Evolutionary conservation across 2,329 filamentous ascomycete genomes (phyloP).

Genomic region (Elsinoe perseae): DNA sequence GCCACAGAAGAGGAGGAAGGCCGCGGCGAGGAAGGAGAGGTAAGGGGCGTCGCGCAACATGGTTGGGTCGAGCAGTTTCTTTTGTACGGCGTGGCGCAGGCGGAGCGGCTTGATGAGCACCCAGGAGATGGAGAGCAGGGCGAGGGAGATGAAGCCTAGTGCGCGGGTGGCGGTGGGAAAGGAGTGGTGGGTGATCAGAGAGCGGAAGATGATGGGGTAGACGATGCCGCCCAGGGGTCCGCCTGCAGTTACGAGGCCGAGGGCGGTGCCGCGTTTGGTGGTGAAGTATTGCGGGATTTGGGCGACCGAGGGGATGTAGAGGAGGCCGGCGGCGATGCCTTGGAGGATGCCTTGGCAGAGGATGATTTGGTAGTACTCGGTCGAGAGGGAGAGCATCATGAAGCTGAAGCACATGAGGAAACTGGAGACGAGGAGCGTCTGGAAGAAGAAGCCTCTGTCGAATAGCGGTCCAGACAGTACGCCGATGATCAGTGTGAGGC

Average conservation of each 20-base stretch:
- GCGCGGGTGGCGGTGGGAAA: neutral
- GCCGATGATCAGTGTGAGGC: slow-evolving; percentile 30
- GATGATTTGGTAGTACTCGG: slow-evolving; percentile 20
- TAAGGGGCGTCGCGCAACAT: neutral
- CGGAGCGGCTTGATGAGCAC: slow-evolving; percentile 9
- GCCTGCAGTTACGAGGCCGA: slow-evolving; percentile 38
- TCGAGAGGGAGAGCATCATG: slow-evolving; percentile 17
- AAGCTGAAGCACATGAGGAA: slow-evolving; percentile 39
- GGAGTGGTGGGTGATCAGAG: neutral
- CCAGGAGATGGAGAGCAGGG: neutral
- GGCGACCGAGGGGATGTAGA: slow-evolving; percentile 37
- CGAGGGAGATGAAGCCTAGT: neutral
- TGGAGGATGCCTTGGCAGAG: slow-evolving; percentile 33
- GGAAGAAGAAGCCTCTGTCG: slow-evolving; percentile 28
- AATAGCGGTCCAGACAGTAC: slow-evolving; percentile 27
- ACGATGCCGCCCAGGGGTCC: slow-evolving; percentile 30
- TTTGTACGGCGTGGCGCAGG: neutral
- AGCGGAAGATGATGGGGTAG: slow-evolving; percentile 10
- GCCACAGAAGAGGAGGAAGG: slow-evolving; percentile 13
- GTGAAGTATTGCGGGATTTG: slow-evolving; percentile 37
- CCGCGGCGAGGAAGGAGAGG: slow-evolving; percentile 4
- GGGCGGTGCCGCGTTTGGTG: slow-evolving; percentile 36
- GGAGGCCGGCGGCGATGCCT: slow-evolving; percentile 42
- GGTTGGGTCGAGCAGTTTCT: slow-evolving; percentile 2
- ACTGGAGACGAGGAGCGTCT: slow-evolving; percentile 32